Evolutionary conservation across 2,329 filamentous ascomycete species (phyloP), one percentile per base, ranked within the genome.

Genomic region (Aureobasidium sp.): DNA sequence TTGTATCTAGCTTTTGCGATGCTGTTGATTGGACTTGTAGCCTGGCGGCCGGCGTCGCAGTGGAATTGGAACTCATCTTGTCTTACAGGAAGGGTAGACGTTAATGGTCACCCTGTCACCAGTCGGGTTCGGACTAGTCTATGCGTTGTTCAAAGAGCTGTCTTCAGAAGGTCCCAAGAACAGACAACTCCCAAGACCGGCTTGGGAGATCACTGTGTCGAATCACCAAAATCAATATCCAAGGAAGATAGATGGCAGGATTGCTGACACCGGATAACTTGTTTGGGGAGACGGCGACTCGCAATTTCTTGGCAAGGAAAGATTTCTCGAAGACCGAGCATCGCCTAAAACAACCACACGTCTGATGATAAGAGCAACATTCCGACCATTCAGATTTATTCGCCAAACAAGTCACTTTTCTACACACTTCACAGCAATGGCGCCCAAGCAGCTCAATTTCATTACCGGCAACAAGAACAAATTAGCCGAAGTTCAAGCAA

Each of bases 381-480:
- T 55, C 17, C 51, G 23, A 26, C 23, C 26, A 12, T 44, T 23
- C 10, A 46, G 9, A 36, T 20, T 55, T 5, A 8, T 9, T 44
- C 23, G 15, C 15, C 53, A 36, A 57, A 46, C 5, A 36, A 34
- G 29, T 29, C 10, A 36, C 12, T 57, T 57, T 10, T 36, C 41
- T 13, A 46, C 27, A 36, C 41, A 9, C 36, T 23, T 36, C 20
- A 29, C 29, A 46, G 53, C 17, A 44, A 57, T 82, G 78, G 73
- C 77, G 53, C 74, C 77, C 47, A 78, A 79, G 67, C 76, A 80
- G 66, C 79, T 99, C 67, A 92, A 95, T 77, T 99, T 99, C 79
- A 96, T 99, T 73, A 97, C 93, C 1, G 89, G 93, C 75, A 99
- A 99, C 77, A 86, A 87, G 71, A 95, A 96, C 79, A 99, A 99